A percentile compares a stretch with the other conserved stretches of the same genome.
Conservation (phyloP, 1,284 basidiomycete genomes). For the Tilletia walkeri region DNA sequence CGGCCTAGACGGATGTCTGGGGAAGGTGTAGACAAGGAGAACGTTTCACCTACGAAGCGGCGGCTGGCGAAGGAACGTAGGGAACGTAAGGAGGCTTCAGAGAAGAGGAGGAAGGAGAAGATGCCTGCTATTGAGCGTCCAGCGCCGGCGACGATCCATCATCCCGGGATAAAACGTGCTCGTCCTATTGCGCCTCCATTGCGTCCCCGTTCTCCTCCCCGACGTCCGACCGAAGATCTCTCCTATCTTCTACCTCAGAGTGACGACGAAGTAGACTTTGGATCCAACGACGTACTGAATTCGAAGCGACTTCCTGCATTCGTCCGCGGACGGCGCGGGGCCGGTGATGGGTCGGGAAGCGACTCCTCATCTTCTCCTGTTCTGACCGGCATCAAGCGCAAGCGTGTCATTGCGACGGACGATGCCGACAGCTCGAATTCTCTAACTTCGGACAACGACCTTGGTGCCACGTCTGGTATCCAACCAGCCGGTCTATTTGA, state of each 20-base stretch:
- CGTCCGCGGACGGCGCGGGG: neutral
- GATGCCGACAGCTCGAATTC: neutral
- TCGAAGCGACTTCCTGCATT: neutral
- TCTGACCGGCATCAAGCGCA: neutral
- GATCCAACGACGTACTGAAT: no score
- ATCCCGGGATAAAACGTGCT: conserved; percentile 14
- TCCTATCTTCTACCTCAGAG: conserved; percentile 7
- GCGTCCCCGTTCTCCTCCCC: neutral
- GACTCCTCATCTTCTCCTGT: neutral
- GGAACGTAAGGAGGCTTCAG: neutral
- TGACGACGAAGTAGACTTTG: conserved; percentile 4
- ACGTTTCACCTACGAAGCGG: neutral
- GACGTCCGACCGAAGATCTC: neutral
- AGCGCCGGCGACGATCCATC: neutral
- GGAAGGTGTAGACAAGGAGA: neutral
- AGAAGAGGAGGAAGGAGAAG: neutral
- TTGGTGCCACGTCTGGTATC: conserved; percentile 14
- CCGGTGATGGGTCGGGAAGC: neutral
- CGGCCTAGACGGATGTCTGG: conserved; percentile 22
- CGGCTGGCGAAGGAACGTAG: neutral
- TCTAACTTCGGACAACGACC: neutral
- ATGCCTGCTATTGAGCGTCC: no score
- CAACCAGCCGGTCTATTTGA: neutral
- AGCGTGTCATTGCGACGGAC: neutral
- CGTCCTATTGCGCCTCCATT: neutral